Base-by-base conservation (phyloP, 2,329 filamentous ascomycete species). In the Zopfia rhizophila region DNA sequence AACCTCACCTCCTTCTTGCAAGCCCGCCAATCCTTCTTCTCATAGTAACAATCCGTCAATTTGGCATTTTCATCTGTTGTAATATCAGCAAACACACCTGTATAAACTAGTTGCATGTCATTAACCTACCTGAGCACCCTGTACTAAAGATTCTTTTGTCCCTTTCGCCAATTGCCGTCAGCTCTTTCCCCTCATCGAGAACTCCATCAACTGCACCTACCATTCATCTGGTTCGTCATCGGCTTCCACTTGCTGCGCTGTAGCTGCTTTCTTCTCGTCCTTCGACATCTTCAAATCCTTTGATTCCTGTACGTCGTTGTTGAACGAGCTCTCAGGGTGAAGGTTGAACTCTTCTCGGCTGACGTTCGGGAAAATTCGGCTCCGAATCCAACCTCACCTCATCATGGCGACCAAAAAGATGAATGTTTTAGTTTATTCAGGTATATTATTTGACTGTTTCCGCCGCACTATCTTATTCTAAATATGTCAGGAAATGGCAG, bases 91-190 rank as follows among this genome's bases (percentile, higher is more conserved):
- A 40, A 22, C n/a, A 14, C 13, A 23, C 4, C 7, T 29, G 19
- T 17, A 44, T 18, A 40, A 24, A 30, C 8, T n/a, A 23, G 1
- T 7, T 13, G 4, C n/a, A 51, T 53, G 11, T n/a, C n/a, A n/a
- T n/a, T n/a, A n/a, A n/a, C n/a, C n/a, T 76, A 96, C 93, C 87
- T 73, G 91, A 84, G 68, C 93, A 97, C 47, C 93, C 94, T 3
- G 93, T 97, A 78, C 91, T 96, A 78, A 91, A 96, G 73, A 97
- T 97, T 68, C 94, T 83, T 82, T 96, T 93, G 78, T 97, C 92
- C 93, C 93, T 97, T 69, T 48, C 60, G 28, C 45, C 51, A n/a
- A n/a, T 58, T 51, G 47, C 59, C 58, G 61, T 61, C 50, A 45
- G 46, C 38, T 38, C 11, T 46, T 48, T 32, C 43, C 22, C 36